These are phyloP conservation scores for Epichloe uncinata DNA, from an alignment of 2,329 filamentous ascomycete species.

Conservation along the genomic window DNA sequence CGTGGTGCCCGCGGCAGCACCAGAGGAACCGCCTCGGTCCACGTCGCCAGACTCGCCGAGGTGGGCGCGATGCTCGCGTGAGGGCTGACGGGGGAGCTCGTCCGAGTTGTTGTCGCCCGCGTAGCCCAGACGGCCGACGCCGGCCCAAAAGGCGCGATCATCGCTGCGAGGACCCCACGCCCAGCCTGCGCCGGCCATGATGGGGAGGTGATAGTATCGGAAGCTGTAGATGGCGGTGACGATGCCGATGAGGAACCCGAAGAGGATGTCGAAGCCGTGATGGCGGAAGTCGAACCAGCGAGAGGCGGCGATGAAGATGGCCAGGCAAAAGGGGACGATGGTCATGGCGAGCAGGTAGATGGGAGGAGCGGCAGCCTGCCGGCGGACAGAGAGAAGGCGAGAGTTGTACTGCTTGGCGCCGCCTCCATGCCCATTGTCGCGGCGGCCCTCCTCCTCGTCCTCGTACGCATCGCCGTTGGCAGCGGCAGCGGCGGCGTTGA, in stretches of 20 bases:
- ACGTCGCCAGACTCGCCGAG: conserved; percentile 15
- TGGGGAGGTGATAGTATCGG: conserved; percentile 73
- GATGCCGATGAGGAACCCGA: conserved; percentile 68
- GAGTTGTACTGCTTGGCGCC: conserved; percentile 15
- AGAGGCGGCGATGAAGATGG: conserved; percentile 72
- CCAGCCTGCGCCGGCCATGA: conserved; percentile 66
- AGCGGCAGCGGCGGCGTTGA: not conserved
- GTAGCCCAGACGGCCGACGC: conserved; percentile 49
- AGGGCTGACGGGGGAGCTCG: conserved; percentile 10
- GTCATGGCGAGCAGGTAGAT: conserved; percentile 60
- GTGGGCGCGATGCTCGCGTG: conserved; percentile 11
- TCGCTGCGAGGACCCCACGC: conserved; percentile 69
- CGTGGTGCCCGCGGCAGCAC: not conserved
- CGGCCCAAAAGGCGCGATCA: conserved; percentile 66
- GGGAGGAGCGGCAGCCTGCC: conserved; percentile 69
- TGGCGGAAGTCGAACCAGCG: conserved; percentile 84
- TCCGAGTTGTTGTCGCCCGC: conserved; percentile 30
- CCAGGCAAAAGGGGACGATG: conserved; percentile 57
- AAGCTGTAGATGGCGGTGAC: conserved; percentile 62
- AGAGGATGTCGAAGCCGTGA: conserved; percentile 84
- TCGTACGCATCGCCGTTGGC: conserved; percentile 14
- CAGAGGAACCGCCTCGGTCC: conserved; percentile 3
- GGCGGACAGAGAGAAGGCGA: conserved; percentile 33
- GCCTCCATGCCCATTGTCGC: not conserved
- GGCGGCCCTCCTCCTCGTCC: conserved; percentile 19